Conservation (phyloP, 2,329 filamentous ascomycete genomes). For the Scedosporium dehoogii region DNA sequence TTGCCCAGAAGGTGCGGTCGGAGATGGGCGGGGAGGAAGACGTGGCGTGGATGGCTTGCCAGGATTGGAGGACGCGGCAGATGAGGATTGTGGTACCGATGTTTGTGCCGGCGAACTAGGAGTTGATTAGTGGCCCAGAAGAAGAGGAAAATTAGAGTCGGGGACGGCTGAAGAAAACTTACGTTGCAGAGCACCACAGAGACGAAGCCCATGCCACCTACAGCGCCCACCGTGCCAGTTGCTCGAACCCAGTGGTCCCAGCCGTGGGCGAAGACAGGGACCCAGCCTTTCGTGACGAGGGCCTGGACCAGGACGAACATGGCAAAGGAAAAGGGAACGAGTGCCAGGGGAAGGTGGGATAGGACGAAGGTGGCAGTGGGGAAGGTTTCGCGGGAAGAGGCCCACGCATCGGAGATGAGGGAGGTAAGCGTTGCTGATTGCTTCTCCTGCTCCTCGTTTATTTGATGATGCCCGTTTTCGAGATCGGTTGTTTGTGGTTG, state of each 20-base stretch:
- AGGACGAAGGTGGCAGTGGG: slow-evolving; percentile 58
- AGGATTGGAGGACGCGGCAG: slow-evolving; percentile 59
- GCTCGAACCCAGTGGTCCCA: slow-evolving; percentile 65
- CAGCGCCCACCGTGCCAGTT: slow-evolving; percentile 57
- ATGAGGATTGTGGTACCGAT: slow-evolving; percentile 68
- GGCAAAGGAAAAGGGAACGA: slow-evolving; percentile 61
- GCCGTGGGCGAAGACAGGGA: slow-evolving; percentile 60
- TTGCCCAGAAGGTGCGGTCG: slow-evolving; percentile 61
- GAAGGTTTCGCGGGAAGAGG: slow-evolving; percentile 61
- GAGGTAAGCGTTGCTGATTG: slow-evolving; percentile 41
- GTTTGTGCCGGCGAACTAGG: slow-evolving; percentile 64
- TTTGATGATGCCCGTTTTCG: no score
- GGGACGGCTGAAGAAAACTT: slow-evolving; percentile 23
- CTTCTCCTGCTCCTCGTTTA: slow-evolving; percentile 9
- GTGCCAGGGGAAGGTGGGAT: slow-evolving; percentile 54
- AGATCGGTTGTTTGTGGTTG: no score
- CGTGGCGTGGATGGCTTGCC: slow-evolving; percentile 47
- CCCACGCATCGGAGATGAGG: slow-evolving; percentile 30
- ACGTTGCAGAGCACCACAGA: slow-evolving; percentile 65
- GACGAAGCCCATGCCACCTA: slow-evolving; percentile 65
- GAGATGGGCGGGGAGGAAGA: slow-evolving; percentile 37
- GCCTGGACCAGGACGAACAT: slow-evolving; percentile 71
- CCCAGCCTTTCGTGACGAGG: slow-evolving; percentile 65
- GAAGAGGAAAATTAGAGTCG: neutral
- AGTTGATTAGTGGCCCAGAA: neutral